Conservation (phyloP, 805 yeast species). For the Candida railenensis region DNA sequence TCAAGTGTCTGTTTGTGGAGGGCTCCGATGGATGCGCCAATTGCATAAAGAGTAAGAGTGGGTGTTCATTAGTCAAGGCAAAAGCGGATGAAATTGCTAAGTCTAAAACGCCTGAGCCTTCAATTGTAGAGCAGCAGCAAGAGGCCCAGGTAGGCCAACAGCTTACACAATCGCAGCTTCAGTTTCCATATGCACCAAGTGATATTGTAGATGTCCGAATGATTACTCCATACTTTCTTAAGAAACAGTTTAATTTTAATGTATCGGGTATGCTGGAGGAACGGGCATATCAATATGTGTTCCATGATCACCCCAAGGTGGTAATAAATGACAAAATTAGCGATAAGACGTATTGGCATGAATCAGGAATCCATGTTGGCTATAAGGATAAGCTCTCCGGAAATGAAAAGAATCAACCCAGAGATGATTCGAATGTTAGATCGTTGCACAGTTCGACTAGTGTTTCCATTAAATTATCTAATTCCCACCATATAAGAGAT, state of each 20-base stretch:
- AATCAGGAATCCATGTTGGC: constrained; percentile 23
- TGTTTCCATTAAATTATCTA: background rate
- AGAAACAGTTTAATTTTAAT: constrained; percentile 23
- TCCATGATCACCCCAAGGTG: constrained; percentile 26
- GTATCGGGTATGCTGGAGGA: constrained; percentile 17
- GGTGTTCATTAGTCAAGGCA: constrained; percentile 14
- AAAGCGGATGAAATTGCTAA: background rate
- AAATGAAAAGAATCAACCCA: constrained; percentile 1
- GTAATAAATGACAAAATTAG: constrained; percentile 17
- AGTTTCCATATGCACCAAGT: background rate
- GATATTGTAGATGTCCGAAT: background rate
- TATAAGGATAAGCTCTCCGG: constrained; percentile 7
- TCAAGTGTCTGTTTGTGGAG: constrained; percentile 26
- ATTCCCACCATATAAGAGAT: constrained; percentile 12
- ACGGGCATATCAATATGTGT: constrained; percentile 21
- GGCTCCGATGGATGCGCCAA: constrained; percentile 27
- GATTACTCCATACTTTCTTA: constrained; percentile 19
- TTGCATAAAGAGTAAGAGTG: constrained; percentile 20
- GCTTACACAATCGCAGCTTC: background rate
- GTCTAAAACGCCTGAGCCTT: background rate
- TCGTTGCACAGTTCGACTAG: background rate
- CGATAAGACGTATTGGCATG: constrained; percentile 23
- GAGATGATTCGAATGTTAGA: background rate
- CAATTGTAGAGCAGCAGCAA: background rate
- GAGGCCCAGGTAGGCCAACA: no score